Percentiles rank a stretch among this genome's conserved stretches.
Conservation (phyloP, 495 filamentous ascomycete genomes). For the Trichoderma gamsii region DNA sequence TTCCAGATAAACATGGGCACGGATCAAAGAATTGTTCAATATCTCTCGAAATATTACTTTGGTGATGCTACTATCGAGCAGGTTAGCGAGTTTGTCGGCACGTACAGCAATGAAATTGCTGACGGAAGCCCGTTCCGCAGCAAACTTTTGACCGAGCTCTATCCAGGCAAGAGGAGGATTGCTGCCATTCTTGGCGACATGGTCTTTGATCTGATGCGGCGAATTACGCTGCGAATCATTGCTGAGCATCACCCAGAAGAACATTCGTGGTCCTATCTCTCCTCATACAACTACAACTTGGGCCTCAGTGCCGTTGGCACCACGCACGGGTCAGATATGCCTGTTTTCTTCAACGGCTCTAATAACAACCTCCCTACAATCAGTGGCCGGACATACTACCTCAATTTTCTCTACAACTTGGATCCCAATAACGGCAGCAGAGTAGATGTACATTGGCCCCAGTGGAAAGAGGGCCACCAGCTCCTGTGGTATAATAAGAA, state of each 20-base stretch:
- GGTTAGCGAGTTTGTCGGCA: slow-evolving; percentile 36
- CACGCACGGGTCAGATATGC: slow-evolving; percentile 49
- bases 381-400: slow-evolving; percentile 45
- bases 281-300: slow-evolving; percentile 49
- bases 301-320: slow-evolving; percentile 42
- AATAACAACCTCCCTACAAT: slow-evolving; percentile 37
- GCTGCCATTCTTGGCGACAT: slow-evolving; percentile 54
- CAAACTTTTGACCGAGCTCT: slow-evolving; percentile 44
- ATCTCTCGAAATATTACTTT: slow-evolving; percentile 41
- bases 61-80: slow-evolving; percentile 25
- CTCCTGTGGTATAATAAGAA: neutral
- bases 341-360: slow-evolving; percentile 43
- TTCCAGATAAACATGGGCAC: slow-evolving; percentile 47
- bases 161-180: slow-evolving; percentile 56
- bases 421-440: slow-evolving; percentile 38
- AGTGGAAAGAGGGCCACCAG: neutral
- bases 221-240: slow-evolving; percentile 37
- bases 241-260: slow-evolving; percentile 29
- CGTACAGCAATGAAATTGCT: slow-evolving; percentile 35
- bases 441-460: neutral
- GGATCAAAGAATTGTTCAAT: slow-evolving; percentile 39
- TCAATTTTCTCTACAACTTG: slow-evolving; percentile 45
- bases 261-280: slow-evolving; percentile 50
- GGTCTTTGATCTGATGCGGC: slow-evolving; percentile 46
- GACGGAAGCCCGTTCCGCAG: slow-evolving; percentile 50